A percentile compares a stretch with the other conserved stretches of the same genome.
phyloP scores from a whole-genome alignment of 257 asterid species.

The Petunia axillaris region DNA sequence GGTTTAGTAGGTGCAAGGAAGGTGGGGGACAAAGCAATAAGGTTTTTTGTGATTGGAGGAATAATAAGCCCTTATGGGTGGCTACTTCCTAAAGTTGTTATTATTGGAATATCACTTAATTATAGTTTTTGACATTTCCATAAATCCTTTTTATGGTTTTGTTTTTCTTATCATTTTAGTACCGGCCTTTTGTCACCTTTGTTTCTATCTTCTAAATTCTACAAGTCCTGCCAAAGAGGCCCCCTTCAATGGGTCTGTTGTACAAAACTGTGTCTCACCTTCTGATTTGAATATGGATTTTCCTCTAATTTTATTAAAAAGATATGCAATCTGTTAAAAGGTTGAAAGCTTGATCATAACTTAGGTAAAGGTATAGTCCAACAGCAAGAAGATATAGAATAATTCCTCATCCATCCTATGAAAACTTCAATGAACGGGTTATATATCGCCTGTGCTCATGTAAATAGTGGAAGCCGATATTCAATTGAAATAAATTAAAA shows the following conservation, averaged over 20 bases:
- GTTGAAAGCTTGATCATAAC: neutral
- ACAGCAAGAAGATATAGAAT: neutral
- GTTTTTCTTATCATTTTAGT: neutral
- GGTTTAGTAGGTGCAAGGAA: slow-evolving; percentile 61
- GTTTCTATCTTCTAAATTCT: neutral
- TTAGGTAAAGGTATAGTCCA: neutral
- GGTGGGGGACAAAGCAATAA: slow-evolving; percentile 46
- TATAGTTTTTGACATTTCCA: slow-evolving; percentile 11
- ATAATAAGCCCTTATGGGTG: slow-evolving; percentile 49
- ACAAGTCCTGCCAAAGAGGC: neutral
- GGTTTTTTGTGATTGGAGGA: slow-evolving; percentile 59
- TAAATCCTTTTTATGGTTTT: slow-evolving; percentile 9
- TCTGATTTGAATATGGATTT: neutral
- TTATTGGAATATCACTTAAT: slow-evolving; percentile 20
- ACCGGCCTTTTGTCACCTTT: neutral
- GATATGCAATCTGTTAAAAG: neutral
- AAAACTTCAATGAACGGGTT: neutral
- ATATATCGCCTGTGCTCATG: neutral
- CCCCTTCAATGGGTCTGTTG: slow-evolving; percentile 2
- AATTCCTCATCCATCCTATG: neutral
- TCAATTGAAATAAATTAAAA: no score
- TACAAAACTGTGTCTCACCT: neutral
- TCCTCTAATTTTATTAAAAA: neutral
- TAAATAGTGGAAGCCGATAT: no score
- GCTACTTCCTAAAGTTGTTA: slow-evolving; percentile 32